These are phyloP conservation scores for Pseudovirgaria hyperparasitica DNA, from an alignment of 2,329 filamentous ascomycete species.

Conservation along the genomic window DNA sequence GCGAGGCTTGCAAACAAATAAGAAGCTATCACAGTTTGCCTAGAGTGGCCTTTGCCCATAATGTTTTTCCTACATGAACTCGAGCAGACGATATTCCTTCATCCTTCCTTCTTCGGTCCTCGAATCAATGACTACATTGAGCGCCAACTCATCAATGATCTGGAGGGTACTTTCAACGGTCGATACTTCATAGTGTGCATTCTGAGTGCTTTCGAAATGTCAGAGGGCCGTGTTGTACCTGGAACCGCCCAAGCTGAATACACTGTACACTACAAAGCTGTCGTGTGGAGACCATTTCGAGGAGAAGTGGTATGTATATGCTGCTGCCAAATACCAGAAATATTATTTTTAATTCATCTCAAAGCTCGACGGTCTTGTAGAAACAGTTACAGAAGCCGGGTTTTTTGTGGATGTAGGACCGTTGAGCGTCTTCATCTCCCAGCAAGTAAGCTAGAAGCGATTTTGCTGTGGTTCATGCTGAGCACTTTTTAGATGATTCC, in stretches of 20 bases:
- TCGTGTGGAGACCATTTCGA: slow-evolving; percentile 96
- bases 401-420: slow-evolving; percentile 82
- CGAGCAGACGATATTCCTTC: slow-evolving; percentile 85
- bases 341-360: slow-evolving; percentile 18
- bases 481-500: slow-evolving; percentile 61
- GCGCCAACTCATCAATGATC: slow-evolving; percentile 77
- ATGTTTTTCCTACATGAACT: slow-evolving; percentile 99
- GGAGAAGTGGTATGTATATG: slow-evolving; percentile 72
- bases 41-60: slow-evolving; percentile 17
- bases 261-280: slow-evolving; percentile 85
- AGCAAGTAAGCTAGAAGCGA: slow-evolving; percentile 49
- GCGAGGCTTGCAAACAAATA: too few species aligned
- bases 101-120: slow-evolving; percentile 92
- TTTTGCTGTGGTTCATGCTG: slow-evolving; percentile 12
- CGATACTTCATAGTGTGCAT: slow-evolving; percentile 97
- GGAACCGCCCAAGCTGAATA: slow-evolving; percentile 89
- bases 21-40: too few species aligned
- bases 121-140: slow-evolving; percentile 88
- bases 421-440: slow-evolving; percentile 65
- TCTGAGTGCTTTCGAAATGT: slow-evolving; percentile 92
- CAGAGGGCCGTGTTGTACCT: slow-evolving; percentile 81
- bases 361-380: slow-evolving; percentile 90
- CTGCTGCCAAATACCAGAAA: background rate
- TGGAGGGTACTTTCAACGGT: slow-evolving; percentile 89
- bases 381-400: slow-evolving; percentile 78